Base-by-base conservation (phyloP, 169 alveolate genomes). In the Amoebophrya sp. region DNA sequence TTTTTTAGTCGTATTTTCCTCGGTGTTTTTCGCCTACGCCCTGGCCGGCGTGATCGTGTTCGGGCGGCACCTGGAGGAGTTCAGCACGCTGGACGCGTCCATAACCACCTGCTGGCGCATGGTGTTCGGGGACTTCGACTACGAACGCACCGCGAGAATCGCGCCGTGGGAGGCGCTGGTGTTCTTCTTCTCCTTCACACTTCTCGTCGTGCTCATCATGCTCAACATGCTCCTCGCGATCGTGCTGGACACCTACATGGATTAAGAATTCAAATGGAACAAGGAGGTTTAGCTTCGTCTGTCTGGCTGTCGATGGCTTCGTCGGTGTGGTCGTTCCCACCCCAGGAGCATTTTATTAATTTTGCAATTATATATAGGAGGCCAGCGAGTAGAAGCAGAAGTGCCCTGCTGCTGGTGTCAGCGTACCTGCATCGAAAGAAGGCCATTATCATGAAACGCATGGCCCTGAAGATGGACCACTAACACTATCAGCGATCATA, bases 151-250 rank as follows among this genome's bases (percentile, higher is more conserved):
- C 41, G 29, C 23, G 40, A 2, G 26, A 41, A 67, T 70, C 18
- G 89, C 45, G 26, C 89, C 45, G 23, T 70, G 42, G 45, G 89
- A 70, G 29, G 89, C 89, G 13, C 23, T 26, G 40, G 26, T 70
- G 13, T 70, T 70, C 89, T 70, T 34, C 89, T 39, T 15, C 89
- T 5, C 23, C 29, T 70, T 70, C 42, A 70, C 42, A 13, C 45
- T 70, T 29, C 10, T 70, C 20, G 42, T 70, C 34, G 89, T 70
- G 45, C 7, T 70, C 41, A 34, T 70, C 45, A 70, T 70, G 89
- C 89, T 70, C 40, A 70, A 70, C 89, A 70, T 70, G 89, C 89
- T 70, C 40, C 20, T 70, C 18, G 89, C 89, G 42, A 70, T 70
- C n/a, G 40, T 70, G 2, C 40, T 70, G 23, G 89, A 70, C 20